These are phyloP conservation scores for Orobanche coerulescens DNA, from an alignment of 257 asterid genomes.

Conservation along the genomic window DNA sequence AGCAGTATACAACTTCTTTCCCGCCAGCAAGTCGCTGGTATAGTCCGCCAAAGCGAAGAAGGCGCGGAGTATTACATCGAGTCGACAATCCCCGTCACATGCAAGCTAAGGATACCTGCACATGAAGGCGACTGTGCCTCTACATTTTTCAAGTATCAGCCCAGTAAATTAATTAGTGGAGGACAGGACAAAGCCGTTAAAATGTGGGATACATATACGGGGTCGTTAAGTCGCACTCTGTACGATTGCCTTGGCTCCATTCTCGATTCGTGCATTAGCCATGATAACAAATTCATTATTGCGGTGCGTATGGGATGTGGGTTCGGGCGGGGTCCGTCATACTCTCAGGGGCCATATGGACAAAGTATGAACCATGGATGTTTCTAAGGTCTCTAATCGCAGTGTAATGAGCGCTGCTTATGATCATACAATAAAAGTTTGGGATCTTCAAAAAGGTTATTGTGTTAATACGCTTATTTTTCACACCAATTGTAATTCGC, in stretches of 20 bases:
- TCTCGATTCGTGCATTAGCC: slow-evolving; percentile 67
- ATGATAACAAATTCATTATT: slow-evolving; percentile 61
- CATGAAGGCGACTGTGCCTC: slow-evolving; percentile 89
- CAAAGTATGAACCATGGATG: slow-evolving; percentile 89
- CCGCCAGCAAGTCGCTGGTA: slow-evolving; percentile 83
- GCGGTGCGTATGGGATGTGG: slow-evolving; percentile 86
- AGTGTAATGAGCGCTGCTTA: slow-evolving; percentile 78
- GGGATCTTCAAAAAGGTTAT: slow-evolving; percentile 92
- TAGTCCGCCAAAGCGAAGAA: slow-evolving; percentile 82
- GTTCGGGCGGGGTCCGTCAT: slow-evolving; percentile 63
- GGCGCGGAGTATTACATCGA: slow-evolving; percentile 79
- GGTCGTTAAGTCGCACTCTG: slow-evolving; percentile 42
- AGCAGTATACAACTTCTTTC: slow-evolving; percentile 61
- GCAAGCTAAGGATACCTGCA: slow-evolving; percentile 82
- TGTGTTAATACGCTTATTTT: slow-evolving; percentile 65
- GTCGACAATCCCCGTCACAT: slow-evolving; percentile 63
- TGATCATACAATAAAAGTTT: slow-evolving; percentile 88
- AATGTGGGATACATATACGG: slow-evolving; percentile 74
- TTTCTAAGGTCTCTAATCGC: slow-evolving; percentile 64
- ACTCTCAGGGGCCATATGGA: slow-evolving; percentile 86
- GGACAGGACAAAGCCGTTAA: slow-evolving; percentile 84
- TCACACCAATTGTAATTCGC: slow-evolving; percentile 80
- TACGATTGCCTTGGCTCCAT: slow-evolving; percentile 73
- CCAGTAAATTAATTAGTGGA: slow-evolving; percentile 65
- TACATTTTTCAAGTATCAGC: slow-evolving; percentile 50